A percentile compares a stretch with the other conserved stretches of the same genome.
Conservation (phyloP, 805 yeast genomes). For the Candida chilensis region DNA sequence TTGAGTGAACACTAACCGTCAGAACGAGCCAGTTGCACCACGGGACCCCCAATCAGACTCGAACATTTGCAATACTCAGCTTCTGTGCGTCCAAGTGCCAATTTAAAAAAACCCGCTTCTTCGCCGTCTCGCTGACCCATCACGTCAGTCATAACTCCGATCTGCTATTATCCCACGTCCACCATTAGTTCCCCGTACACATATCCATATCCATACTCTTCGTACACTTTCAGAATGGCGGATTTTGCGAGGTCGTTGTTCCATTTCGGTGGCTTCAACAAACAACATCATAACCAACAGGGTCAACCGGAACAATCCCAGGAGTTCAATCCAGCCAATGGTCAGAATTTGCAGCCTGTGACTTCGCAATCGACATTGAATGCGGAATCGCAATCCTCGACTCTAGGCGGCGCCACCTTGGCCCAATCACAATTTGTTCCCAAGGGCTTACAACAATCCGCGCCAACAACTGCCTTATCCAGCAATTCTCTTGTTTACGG, state of each 20-base stretch:
- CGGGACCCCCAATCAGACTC: no score
- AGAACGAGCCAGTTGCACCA: no score
- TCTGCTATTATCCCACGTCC: not conserved
- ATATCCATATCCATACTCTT: not conserved
- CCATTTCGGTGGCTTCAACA: conserved; percentile 17
- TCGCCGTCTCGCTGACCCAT: no score
- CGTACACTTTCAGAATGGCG: conserved; percentile 14
- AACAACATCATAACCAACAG: conserved; percentile 3
- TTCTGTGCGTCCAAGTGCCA: not conserved
- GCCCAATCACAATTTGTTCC: conserved; percentile 27
- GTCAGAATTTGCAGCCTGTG: conserved; percentile 1
- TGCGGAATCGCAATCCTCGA: not conserved
- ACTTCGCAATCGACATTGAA: not conserved
- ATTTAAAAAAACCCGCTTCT: not conserved
- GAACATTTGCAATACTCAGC: not conserved
- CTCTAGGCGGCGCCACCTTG: conserved; percentile 2
- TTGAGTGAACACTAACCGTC: no score
- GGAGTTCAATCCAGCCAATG: no score
- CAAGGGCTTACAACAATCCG: conserved; percentile 22
- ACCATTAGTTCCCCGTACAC: not conserved
- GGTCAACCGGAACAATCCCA: conserved; percentile 1
- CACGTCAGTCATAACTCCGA: not conserved
- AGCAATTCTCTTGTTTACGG: conserved; percentile 60
- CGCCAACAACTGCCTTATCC: conserved; percentile 65
- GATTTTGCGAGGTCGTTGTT: conserved; percentile 28